Evolutionary conservation across 2,329 filamentous ascomycete species (phyloP), one percentile per base, ranked within the genome.

Genomic region (Intubia oerlemansii): DNA sequence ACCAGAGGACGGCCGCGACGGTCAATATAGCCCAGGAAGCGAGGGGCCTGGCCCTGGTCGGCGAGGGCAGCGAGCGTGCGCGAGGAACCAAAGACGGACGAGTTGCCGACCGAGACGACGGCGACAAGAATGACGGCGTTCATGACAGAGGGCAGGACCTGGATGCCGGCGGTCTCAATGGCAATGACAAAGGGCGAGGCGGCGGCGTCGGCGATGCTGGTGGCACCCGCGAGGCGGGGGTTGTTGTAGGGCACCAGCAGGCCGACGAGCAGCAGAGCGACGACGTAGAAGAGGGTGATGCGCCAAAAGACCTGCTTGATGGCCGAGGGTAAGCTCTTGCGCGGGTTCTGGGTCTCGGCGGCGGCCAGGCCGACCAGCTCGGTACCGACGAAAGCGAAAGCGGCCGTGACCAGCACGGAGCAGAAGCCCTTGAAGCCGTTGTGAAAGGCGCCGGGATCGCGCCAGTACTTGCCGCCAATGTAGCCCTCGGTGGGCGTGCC

Each of bases 221-320:
- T 53, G 25, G 57, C 59, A 9, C 57, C 56, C 2, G 81, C 55
- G 1, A 92, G 69, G 4, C 61, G 56, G 0, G 44, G 31, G 35
- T 90, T 66, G 41, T 65, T 53, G 46, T 76, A 84, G 0, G 74
- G 76, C 0, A 93, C 80, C 3, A 92, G 58, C 1, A 92, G 60
- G 16, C 85, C 81, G 32, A 93, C 69, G 4, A 93, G 55, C 5
- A 69, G 68, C 9, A 93, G 61, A 1, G 78, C 77, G 19, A 90
- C 69, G 28, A 93, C 62, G 52, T 92, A 93, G 55, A 93, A 93
- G 32, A 90, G 60, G 4, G 71, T 69, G 44, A 92, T 91, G 42
- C 84, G 74, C 82, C 84, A 93, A 50, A 92, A 92, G 14, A 92
- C 81, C 47, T 91, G 82, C 53, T 90, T 91, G 42, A 90, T 70